Evolutionary conservation across 148 eudicot species (phyloP), one percentile per base, ranked within the genome.

Genomic region (Fallopia convolvulus): DNA sequence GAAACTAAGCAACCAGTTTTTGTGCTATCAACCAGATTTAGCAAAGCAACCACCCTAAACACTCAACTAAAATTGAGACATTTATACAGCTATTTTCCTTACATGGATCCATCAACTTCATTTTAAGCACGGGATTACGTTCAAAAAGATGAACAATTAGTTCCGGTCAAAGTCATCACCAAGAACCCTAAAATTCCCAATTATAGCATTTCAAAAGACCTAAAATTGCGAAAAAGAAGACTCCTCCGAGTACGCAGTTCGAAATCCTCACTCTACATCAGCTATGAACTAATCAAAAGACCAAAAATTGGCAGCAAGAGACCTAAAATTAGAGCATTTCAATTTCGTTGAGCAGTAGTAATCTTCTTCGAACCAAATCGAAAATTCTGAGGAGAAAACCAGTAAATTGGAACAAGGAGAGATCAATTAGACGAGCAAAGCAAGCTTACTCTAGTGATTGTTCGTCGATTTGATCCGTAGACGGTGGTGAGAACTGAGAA

Each of bases 401-500:
- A 39, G 44, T 68, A 21, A 68, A 33, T 17, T 68, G 72, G 17
- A 66, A 13, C 20, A 15, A 66, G n/a, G 1, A 13, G 3, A 66
- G 20, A 33, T 3, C 20, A 36, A 36, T 33, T 36, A 66, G 72
- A 23, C 1, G 10, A 61, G 33, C 68, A 11, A 23, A 32, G 40
- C 20, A 32, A 50, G 5, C 71, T 65, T 68, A 68, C 44, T 15
- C 15, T 33, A 12, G 20, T 26, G 2, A 6, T 9, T 63, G 40
- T 30, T 63, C 70, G 72, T 36, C 11, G 36, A 68, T 17, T 68
- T 68, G 72, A 46, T 36, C 44, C 72, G 65, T 21, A 58, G 30
- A 20, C 65, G 65, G 65, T 20, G 65, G 70, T 32, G 70, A 68
- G 72, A 68, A 68, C 46, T 33, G 21, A 39, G 72, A 68, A 65